Percentiles rank a stretch among this genome's conserved stretches.
Evolutionary conservation across 306 rosid genomes (phyloP).

Genomic region (Macrotyloma uniflorum): DNA sequence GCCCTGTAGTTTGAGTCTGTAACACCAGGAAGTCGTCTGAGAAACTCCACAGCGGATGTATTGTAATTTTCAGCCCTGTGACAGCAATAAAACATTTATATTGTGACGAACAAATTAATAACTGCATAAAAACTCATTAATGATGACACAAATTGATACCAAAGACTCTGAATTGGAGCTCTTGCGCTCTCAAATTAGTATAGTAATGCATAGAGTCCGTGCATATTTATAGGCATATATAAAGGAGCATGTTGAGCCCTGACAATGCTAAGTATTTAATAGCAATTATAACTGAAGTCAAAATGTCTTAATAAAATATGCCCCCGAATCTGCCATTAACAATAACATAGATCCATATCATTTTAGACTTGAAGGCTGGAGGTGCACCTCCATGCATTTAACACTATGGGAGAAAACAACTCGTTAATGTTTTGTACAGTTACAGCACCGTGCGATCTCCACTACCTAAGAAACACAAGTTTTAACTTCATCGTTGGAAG

Average conservation of each 20-base stretch:
- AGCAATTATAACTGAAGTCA: slow-evolving; percentile 12
- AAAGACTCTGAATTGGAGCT: not conserved
- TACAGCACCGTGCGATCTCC: not conserved
- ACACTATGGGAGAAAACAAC: slow-evolving; percentile 14
- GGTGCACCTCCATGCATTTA: not conserved
- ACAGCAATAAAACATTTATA: slow-evolving; percentile 25
- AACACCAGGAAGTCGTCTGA: slow-evolving; percentile 94
- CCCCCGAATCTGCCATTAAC: not conserved
- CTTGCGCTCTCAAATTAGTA: not conserved
- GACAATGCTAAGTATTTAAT: not conserved
- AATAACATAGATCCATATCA: slow-evolving; percentile 8
- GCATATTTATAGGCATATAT: not conserved
- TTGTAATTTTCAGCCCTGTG: slow-evolving; percentile 94
- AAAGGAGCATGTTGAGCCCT: slow-evolving; percentile 10
- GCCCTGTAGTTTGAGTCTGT: slow-evolving; percentile 87
- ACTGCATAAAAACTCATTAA: not conserved
- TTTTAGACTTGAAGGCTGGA: not conserved
- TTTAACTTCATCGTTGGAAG: slow-evolving; percentile 29
- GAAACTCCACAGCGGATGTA: slow-evolving; percentile 89
- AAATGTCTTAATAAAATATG: slow-evolving; percentile 1
- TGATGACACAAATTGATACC: slow-evolving; percentile 2
- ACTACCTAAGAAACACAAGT: slow-evolving; percentile 9
- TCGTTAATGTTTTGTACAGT: slow-evolving; percentile 14
- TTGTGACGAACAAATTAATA: slow-evolving; percentile 12
- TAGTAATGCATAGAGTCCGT: not conserved